Evolutionary conservation across 2,329 filamentous ascomycete species (phyloP).

Genomic region (Hypomyces rosellus): DNA sequence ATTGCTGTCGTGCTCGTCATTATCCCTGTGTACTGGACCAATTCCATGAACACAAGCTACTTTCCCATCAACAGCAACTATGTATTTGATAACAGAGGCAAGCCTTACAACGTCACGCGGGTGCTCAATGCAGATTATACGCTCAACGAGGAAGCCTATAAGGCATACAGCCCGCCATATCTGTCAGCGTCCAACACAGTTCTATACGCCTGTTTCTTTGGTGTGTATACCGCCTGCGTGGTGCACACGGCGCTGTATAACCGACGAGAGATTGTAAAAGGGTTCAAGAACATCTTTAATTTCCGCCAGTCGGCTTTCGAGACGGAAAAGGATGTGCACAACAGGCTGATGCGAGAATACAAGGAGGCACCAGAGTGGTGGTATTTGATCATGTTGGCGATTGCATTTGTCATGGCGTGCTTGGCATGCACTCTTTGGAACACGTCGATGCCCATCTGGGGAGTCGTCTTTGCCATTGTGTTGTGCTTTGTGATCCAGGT

Average conservation of each 20-base stretch:
- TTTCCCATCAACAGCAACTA: conserved; percentile 49
- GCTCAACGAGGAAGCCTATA: conserved; percentile 46
- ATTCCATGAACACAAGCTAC: conserved; percentile 44
- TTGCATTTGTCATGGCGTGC: conserved; percentile 38
- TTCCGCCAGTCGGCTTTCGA: conserved; percentile 28
- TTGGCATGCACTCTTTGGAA: conserved; percentile 38
- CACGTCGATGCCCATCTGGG: conserved; percentile 46
- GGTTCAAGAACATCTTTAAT: conserved; percentile 21
- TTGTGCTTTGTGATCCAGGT: conserved; percentile 47
- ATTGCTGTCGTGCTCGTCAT: conserved; percentile 47
- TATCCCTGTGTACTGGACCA: conserved; percentile 41
- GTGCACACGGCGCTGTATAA: conserved; percentile 27
- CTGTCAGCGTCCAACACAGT: conserved; percentile 38
- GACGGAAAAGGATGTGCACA: conserved; percentile 28
- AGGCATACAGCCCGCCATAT: conserved; percentile 46
- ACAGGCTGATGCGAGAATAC: conserved; percentile 26
- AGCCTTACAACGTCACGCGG: conserved; percentile 42
- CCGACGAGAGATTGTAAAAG: conserved; percentile 23
- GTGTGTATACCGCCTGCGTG: conserved; percentile 22
- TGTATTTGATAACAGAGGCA: conserved; percentile 51
- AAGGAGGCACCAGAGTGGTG: conserved; percentile 48
- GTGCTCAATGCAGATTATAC: conserved; percentile 44
- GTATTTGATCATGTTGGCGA: conserved; percentile 40
- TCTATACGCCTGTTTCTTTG: conserved; percentile 26
- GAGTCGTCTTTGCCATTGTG: conserved; percentile 42